A percentile compares a stretch with the other conserved stretches of the same genome.
phyloP scores from a whole-genome alignment of 106 monocot genomes.

The Gastrodia elata region DNA sequence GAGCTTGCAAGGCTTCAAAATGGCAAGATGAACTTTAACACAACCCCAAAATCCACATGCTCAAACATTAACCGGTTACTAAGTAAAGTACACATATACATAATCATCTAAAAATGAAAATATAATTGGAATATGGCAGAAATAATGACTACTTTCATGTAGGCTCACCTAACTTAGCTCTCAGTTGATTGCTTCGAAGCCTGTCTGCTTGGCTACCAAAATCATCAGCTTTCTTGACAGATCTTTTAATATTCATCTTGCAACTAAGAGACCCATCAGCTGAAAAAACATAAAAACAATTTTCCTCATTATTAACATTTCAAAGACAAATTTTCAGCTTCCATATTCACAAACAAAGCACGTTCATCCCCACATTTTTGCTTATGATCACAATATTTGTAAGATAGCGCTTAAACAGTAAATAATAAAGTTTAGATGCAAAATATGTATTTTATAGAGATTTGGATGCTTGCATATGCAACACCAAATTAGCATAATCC shows the following conservation, averaged over 20 bases:
- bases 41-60: too few relatives aligned
- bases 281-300: background rate
- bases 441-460: background rate
- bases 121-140: too few relatives aligned
- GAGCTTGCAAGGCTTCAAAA: too few relatives aligned
- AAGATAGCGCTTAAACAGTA: background rate
- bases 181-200: background rate
- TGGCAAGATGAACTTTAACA: too few relatives aligned
- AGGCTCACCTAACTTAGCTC: background rate
- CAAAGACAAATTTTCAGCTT: too few relatives aligned
- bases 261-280: background rate
- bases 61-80: too few relatives aligned
- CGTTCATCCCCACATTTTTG: too few relatives aligned
- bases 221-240: background rate
- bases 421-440: background rate
- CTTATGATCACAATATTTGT: background rate
- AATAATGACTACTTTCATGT: too few relatives aligned
- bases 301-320: too few relatives aligned
- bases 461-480: background rate
- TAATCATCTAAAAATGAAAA: too few relatives aligned
- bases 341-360: too few relatives aligned
- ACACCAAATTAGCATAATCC: background rate
- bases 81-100: too few relatives aligned
- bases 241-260: background rate
- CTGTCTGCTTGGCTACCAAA: background rate